Evolutionary conservation across 192 early-diverging fungal genomes (phyloP), one percentile per base, ranked within the genome.

Genomic region (Backusella westeae): DNA sequence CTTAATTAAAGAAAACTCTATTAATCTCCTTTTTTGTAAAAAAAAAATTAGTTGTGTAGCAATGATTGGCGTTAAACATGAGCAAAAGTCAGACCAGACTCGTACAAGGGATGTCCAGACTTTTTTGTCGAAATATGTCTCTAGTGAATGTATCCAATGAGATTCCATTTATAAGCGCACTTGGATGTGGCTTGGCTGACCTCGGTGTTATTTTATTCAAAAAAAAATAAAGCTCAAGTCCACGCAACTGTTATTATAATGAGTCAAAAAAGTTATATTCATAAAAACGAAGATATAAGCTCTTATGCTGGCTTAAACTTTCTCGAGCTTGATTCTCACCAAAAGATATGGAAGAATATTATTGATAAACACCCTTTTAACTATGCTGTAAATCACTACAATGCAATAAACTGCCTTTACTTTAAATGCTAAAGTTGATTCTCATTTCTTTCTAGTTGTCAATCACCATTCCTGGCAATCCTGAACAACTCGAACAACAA

Each of bases 281-380:
- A 26, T 8, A 42, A 75, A 6, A 17, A 46, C 29, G 38, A 63
- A 23, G 14, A 34, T n/a, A 6, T 75, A 17, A 39, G n/a, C 7
- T 75, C 74, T 44, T 36, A 34, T 46, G 65, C 41, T 32, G 63
- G 67, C 17, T 19, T 75, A 42, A 44, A 39, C 41, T 42, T 34
- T 34, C 63, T 75, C 17, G 65, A 75, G 26, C 35, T 74, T 34
- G 53, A 74, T 17, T 49, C 12, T 1, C 26, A 75, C 32, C 19
- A 23, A 26, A 29, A 9, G 2, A 44, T 59, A 14, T 59, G 34
- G 49, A 52, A 73, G 29, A 59, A 59, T 15, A 14, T 65, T 10
- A 78, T 78, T 10, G 36, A 73, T 26, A 74, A 34, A 10, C 77
- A 78, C 52, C 72, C 77, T 15, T 78, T 74, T 21, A 78, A 78